Base-by-base conservation (phyloP, 1,139 yeast genomes). In the Hyphopichia burtonii region DNA sequence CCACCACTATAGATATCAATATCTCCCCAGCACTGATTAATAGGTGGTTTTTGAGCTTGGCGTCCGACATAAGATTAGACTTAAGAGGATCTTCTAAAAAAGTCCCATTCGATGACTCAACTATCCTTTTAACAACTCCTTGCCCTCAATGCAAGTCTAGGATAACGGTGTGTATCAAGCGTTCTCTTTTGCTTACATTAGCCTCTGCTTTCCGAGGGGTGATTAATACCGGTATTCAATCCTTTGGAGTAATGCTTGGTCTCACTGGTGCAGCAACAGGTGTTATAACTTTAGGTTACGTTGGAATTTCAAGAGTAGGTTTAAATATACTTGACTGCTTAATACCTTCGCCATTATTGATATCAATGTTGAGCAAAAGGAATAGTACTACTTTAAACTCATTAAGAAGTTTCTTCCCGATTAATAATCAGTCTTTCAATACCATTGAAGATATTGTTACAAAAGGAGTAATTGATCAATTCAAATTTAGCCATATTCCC, bases 71-170 rank as follows among this genome's bases (percentile, higher is more conserved):
- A 39, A 14, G 39, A 14, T 30, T 22, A 9, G 36, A 35, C 11
- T 16, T 33, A 20, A 31, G 30, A 20, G 6, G n/a, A 4, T 4
- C 19, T 4, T 16, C 19, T 5, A 17, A 18, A 22, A 19, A 5
- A n/a, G 18, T 34, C 18, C 32, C 32, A 39, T 16, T 34, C 23
- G 35, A 39, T 32, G 41, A 38, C 8, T 16, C 16, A 19, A 37
- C 34, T 7, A 57, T 60, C 15, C 52, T 59, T 20, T 47, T 67
- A 4, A 44, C 66, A 27, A 69, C 71, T 3, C 57, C 65, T 3
- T 73, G 78, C 47, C 78, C 78, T 2, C 78, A 73, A 48, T 73
- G 78, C 48, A 70, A 70, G 47, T 57, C 60, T 35, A 61, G 64
- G 33, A 67, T 73, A 31, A 53, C 61, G 10, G 70, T 73, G 48